These are phyloP conservation scores for Ochetophila trinervis DNA, from an alignment of 306 rosid species.

Conservation along the genomic window DNA sequence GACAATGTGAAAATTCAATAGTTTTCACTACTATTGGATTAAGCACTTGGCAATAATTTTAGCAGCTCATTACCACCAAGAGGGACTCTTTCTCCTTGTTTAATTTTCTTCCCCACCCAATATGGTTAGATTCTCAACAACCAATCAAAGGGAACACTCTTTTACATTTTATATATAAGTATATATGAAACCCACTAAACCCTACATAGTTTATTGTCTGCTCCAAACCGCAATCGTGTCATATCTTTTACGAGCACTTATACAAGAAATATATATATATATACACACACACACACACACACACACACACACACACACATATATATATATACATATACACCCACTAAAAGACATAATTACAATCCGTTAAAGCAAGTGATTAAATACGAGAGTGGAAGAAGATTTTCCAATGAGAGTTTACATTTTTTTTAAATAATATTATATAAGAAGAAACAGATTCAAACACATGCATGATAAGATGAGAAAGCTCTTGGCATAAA, in stretches of 20 bases:
- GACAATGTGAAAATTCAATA: too few relatives aligned
- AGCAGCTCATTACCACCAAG: neutral
- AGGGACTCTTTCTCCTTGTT: too few relatives aligned
- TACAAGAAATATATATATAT: neutral
- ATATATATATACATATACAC: neutral
- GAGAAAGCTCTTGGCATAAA: too few relatives aligned
- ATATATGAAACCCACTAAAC: constrained; percentile 24
- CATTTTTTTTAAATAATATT: neutral
- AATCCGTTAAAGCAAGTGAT: constrained; percentile 15
- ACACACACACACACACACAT: neutral
- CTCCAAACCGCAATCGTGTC: constrained; percentile 17
- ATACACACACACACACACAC: too few relatives aligned
- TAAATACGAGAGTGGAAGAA: constrained; percentile 12
- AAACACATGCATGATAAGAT: neutral
- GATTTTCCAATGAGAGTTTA: constrained; percentile 12
- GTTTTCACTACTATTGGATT: neutral
- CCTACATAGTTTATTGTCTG: constrained; percentile 13
- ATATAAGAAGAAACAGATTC: too few relatives aligned
- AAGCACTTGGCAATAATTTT: constrained; percentile 12
- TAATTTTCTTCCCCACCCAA: constrained; percentile 12
- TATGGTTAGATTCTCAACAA: neutral
- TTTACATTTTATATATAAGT: neutral
- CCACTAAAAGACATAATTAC: constrained; percentile 10
- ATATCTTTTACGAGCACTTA: constrained; percentile 19
- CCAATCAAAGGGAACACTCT: constrained; percentile 7